Conservation (phyloP, 768 basidiomycete genomes). For the Lanmaoa rubissima region DNA sequence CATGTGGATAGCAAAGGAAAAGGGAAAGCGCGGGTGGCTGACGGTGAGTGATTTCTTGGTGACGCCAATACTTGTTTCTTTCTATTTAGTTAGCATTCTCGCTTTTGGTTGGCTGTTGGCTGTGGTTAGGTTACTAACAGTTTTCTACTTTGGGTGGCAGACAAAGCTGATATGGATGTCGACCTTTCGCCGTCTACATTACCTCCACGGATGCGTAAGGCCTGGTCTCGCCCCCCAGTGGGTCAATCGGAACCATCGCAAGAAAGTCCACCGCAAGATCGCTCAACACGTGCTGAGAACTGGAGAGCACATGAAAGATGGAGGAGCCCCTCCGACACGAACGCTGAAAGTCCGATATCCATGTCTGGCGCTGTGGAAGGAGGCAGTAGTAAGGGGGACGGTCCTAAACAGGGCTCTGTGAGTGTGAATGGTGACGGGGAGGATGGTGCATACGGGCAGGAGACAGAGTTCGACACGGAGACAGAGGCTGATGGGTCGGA, state of each 20-base stretch:
- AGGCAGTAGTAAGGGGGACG: not conserved
- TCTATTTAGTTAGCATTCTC: not conserved
- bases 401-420: not conserved
- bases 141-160: constrained; percentile 2
- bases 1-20: constrained; percentile 17
- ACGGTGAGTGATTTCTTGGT: constrained; percentile 22
- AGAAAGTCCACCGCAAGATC: not conserved
- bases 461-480: constrained; percentile 34
- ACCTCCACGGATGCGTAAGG: constrained; percentile 66
- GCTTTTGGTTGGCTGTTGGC: not conserved
- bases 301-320: constrained; percentile 21
- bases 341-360: constrained; percentile 21
- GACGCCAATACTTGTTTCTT: not conserved
- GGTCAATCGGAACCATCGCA: constrained; percentile 3
- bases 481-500: constrained; percentile 27
- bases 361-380: constrained; percentile 8
- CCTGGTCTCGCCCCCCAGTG: constrained; percentile 30
- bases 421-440: constrained; percentile 8
- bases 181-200: constrained; percentile 30
- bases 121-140: not conserved
- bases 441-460: constrained; percentile 23
- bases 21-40: constrained; percentile 13
- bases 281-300: not conserved
- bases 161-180: constrained; percentile 13
- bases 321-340: constrained; percentile 19